Evolutionary conservation across 805 yeast species (phyloP).

Genomic region (Scheffersomyces stipitis): DNA sequence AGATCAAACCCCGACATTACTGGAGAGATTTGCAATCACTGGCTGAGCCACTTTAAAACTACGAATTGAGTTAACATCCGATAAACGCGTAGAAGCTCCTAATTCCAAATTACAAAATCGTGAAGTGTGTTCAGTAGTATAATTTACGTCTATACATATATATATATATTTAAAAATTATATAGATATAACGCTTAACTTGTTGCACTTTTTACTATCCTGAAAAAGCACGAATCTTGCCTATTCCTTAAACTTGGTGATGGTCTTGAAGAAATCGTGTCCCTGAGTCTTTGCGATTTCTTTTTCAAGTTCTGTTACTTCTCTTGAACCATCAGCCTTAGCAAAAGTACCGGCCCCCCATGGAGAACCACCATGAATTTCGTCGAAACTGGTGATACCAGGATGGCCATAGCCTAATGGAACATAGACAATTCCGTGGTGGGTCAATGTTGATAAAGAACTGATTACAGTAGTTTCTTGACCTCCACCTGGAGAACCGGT

Average conservation of each 20-base stretch:
- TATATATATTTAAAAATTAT: too few species aligned
- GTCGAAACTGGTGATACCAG: conserved; percentile 14
- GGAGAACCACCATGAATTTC: conserved; percentile 27
- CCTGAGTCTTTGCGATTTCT: conserved; percentile 21
- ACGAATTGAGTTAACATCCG: too few species aligned
- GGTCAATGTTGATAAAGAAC: conserved; percentile 20
- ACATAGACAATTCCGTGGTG: conserved; percentile 27
- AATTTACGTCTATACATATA: too few species aligned
- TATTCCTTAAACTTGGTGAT: conserved; percentile 19
- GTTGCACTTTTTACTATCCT: too few species aligned
- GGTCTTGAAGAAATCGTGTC: conserved; percentile 15
- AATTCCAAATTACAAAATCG: too few species aligned
- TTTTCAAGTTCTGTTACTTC: conserved; percentile 17
- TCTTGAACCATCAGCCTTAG: conserved; percentile 23
- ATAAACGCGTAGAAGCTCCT: too few species aligned
- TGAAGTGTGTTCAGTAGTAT: too few species aligned
- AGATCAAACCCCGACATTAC: too few species aligned
- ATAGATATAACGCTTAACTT: too few species aligned
- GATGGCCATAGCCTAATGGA: conserved; percentile 23
- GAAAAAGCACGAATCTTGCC: too few species aligned
- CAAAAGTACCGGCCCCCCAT: conserved; percentile 28
- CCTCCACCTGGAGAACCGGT: conserved; percentile 27
- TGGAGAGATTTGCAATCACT: too few species aligned
- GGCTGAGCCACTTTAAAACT: too few species aligned
- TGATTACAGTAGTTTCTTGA: conserved; percentile 23